Evolutionary conservation across 2,329 filamentous ascomycete genomes (phyloP), one percentile per base, ranked within the genome.

Genomic region (Colletotrichum liriopes): DNA sequence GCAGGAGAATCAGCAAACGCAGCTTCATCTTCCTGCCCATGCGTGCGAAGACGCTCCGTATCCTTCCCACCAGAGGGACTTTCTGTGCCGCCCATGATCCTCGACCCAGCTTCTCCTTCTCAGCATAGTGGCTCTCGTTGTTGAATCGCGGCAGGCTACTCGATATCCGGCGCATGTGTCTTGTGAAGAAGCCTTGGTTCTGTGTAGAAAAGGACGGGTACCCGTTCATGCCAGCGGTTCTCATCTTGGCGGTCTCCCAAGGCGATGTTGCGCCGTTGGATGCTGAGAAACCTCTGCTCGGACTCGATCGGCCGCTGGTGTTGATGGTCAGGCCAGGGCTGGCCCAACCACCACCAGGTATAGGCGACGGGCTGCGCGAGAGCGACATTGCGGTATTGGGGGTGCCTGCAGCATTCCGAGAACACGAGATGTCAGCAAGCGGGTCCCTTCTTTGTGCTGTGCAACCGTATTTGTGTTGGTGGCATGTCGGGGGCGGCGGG

Each of bases 361-460:
- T 89, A 74, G 95, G 96, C 67, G 94, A 98, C 62, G 95, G 94
- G 79, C 94, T 97, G 83, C 94, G 91, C 76, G 95, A 96, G 74
- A 96, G 85, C 76, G 93, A 93, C 95, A 98, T 98, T 78, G 85
- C 83, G 76, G 82, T 78, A 77, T 84, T 86, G 54, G 90, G 87
- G 63, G 87, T 91, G 78, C 89, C 87, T 89, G 81, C 70, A 77
- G 70, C 43, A 56, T 59, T 58, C 59, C 54, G 62, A 71, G 59
- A 71, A 67, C 73, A 75, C 73, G 65, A 70, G 61, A 45, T 58
- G 72, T 75, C 68, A 75, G 73, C 64, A 69, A 75, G 72, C 72
- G 65, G 63, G 65, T 60, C 68, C 64, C 47, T 55, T 73, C 51
- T 59, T 54, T 55, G 26, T 59, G 37, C 35, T 59, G 68, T 63